These are phyloP conservation scores for Maudiozyma barnettii DNA, from an alignment of 805 yeast genomes.

Conservation along the genomic window DNA sequence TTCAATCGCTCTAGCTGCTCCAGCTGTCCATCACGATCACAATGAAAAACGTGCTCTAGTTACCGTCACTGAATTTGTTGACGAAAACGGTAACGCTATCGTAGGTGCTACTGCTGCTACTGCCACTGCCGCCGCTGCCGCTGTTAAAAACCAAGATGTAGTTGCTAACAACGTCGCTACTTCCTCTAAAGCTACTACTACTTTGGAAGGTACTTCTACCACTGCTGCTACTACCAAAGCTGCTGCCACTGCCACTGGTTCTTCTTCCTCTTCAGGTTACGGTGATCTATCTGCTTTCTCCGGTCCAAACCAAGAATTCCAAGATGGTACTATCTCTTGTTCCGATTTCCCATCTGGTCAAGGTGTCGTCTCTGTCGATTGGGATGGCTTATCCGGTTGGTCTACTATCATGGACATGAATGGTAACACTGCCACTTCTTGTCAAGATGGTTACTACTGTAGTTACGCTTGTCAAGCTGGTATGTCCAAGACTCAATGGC, in stretches of 20 bases:
- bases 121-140: constrained; percentile 20
- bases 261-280: constrained; percentile 27
- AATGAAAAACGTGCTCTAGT: constrained; percentile 26
- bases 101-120: constrained; percentile 10
- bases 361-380: constrained; percentile 57
- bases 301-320: constrained; percentile 50
- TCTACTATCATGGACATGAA: constrained; percentile 39
- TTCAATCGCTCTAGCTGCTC: constrained; percentile 21
- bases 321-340: constrained; percentile 65
- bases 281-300: constrained; percentile 57
- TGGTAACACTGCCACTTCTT: constrained; percentile 50
- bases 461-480: constrained; percentile 98
- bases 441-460: constrained; percentile 89
- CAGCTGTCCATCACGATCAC: constrained; percentile 22
- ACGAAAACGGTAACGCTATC: constrained; percentile 23
- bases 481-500: constrained; percentile 99
- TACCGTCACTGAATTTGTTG: constrained; percentile 27
- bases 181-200: constrained; percentile 9
- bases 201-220: constrained; percentile 12
- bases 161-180: constrained; percentile 14
- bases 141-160: constrained; percentile 7
- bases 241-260: constrained; percentile 14
- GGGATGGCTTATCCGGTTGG: constrained; percentile 48
- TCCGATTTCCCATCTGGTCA: constrained; percentile 62
- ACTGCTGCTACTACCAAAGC: constrained; percentile 18